phyloP scores from a whole-genome alignment of 306 rosid species.

The Pterocarpus santalinus region DNA sequence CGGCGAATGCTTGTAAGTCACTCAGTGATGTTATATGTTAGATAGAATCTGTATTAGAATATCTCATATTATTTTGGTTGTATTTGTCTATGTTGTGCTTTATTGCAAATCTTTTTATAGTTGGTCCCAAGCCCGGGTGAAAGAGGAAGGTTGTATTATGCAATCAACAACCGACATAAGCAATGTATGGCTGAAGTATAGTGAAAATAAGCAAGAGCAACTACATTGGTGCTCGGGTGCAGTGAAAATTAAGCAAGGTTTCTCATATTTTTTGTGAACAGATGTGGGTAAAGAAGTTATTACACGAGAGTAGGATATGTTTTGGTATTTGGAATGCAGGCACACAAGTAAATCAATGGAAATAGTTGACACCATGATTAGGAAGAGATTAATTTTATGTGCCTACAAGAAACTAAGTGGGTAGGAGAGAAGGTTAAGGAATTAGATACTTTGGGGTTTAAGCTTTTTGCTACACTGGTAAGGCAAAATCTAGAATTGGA shows the following conservation, averaged over 20 bases:
- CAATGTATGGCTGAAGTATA: not conserved
- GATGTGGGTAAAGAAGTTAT: not conserved
- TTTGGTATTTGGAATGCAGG: too few relatives aligned
- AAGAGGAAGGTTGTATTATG: not conserved
- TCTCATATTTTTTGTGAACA: not conserved
- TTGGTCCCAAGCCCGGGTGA: not conserved
- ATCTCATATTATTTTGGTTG: too few relatives aligned
- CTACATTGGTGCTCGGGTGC: too few relatives aligned
- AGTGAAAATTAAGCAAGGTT: not conserved
- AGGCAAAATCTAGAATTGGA: not conserved
- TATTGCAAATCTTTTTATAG: too few relatives aligned
- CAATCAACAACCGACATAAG: not conserved
- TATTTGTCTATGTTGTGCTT: too few relatives aligned
- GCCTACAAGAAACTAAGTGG: too few relatives aligned
- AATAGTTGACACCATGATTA: too few relatives aligned
- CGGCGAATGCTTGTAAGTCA: conserved; percentile 78
- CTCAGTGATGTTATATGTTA: not conserved
- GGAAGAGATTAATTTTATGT: too few relatives aligned
- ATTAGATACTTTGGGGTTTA: not conserved
- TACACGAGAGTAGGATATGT: not conserved
- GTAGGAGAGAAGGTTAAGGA: not conserved
- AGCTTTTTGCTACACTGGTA: not conserved
- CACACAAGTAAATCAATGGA: not conserved
- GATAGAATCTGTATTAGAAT: too few relatives aligned
- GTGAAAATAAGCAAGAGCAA: not conserved